Evolutionary conservation across 2,329 filamentous ascomycete species (phyloP).

Genomic region (Colletotrichum lentis): DNA sequence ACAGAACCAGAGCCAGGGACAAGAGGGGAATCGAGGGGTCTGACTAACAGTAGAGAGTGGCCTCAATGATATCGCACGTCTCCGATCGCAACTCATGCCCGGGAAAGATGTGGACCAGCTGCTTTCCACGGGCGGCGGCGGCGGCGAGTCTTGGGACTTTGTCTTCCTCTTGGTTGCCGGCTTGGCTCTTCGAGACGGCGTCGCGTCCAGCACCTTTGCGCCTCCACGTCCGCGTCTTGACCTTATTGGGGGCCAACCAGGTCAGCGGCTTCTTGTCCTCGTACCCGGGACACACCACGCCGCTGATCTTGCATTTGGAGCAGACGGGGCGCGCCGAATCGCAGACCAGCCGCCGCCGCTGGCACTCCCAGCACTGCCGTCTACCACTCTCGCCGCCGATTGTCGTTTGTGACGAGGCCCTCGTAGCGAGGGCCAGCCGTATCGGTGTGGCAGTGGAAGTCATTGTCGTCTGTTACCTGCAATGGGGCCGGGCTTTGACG

Average conservation of each 20-base stretch:
- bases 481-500: too few species aligned
- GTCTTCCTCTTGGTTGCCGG: background rate
- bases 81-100: slow-evolving; percentile 17
- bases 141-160: background rate
- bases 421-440: background rate
- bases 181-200: background rate
- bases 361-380: slow-evolving; percentile 54
- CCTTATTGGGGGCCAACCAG: slow-evolving; percentile 46
- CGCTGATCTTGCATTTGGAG: slow-evolving; percentile 46
- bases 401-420: background rate
- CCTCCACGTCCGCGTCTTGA: slow-evolving; percentile 39
- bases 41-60: slow-evolving; percentile 31
- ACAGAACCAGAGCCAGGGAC: too few species aligned
- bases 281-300: slow-evolving; percentile 52
- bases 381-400: background rate
- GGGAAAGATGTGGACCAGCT: slow-evolving; percentile 11
- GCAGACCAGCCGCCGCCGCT: slow-evolving; percentile 50
- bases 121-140: too few species aligned
- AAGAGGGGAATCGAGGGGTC: too few species aligned
- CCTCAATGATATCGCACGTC: slow-evolving; percentile 30
- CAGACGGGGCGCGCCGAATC: slow-evolving; percentile 50
- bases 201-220: slow-evolving; percentile 19
- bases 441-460: background rate
- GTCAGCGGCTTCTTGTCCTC: slow-evolving; percentile 49
- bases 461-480: background rate